A percentile compares a stretch with the other conserved stretches of the same genome.
phyloP scores from a whole-genome alignment of 148 eudicot genomes.

The Arbutus unedo region DNA sequence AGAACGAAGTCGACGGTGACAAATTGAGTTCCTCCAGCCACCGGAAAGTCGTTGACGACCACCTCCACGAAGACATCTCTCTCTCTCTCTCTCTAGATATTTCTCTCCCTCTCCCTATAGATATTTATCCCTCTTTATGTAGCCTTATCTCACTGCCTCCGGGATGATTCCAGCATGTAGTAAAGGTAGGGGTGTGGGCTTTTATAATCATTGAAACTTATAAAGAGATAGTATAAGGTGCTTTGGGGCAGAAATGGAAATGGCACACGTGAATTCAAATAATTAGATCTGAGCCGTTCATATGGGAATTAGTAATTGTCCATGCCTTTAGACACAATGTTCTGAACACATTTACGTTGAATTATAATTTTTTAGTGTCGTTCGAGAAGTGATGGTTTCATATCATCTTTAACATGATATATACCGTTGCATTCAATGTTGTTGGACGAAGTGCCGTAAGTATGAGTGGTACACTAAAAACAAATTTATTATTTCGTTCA shows the following conservation, averaged over 20 bases:
- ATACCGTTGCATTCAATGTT: too few relatives aligned
- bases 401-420: too few relatives aligned
- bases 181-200: neutral
- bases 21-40: conserved; percentile 24
- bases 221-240: neutral
- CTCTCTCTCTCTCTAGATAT: neutral
- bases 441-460: too few relatives aligned
- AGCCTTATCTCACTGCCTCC: neutral
- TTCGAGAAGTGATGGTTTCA: too few relatives aligned
- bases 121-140: too few relatives aligned
- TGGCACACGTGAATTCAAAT: neutral
- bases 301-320: neutral
- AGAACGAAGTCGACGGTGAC: conserved; percentile 27
- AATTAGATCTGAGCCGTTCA: neutral
- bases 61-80: conserved; percentile 16
- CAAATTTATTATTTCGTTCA: too few relatives aligned
- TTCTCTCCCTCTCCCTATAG: neutral
- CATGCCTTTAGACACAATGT: too few relatives aligned
- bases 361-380: too few relatives aligned
- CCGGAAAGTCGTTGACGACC: conserved; percentile 19
- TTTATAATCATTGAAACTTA: conserved; percentile 1
- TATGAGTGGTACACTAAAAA: too few relatives aligned
- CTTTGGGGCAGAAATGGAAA: neutral
- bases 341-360: too few relatives aligned
- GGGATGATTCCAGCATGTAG: conserved; percentile 2